Evolutionary conservation across 2,329 filamentous ascomycete genomes (phyloP).

Genomic region (Cytospora piceicola): DNA sequence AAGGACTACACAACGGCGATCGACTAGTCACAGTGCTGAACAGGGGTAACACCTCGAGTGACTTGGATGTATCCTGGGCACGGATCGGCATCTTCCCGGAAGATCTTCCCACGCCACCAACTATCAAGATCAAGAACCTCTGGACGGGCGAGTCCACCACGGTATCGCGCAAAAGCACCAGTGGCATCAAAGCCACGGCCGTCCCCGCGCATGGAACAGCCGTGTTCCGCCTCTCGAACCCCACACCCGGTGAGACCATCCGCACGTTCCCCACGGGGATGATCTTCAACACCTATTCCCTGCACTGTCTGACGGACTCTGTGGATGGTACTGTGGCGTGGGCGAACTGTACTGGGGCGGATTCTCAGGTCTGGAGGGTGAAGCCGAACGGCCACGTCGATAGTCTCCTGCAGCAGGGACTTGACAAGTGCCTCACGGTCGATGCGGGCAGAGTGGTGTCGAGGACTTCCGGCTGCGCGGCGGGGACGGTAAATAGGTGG

Average conservation of each 20-base stretch:
- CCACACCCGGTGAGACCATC: conserved; percentile 33
- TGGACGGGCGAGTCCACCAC: conserved; percentile 44
- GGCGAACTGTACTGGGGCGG: conserved; percentile 42
- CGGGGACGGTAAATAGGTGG: conserved; percentile 44
- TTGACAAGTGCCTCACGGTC: conserved; percentile 40
- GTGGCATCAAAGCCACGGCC: conserved; percentile 34
- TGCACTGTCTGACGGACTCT: conserved; percentile 46
- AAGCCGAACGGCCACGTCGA: conserved; percentile 41
- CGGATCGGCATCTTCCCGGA: conserved; percentile 42
- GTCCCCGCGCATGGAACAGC: conserved; percentile 45
- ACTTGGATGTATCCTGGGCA: conserved; percentile 40
- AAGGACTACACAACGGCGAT: conserved; percentile 51
- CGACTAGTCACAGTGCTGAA: conserved; percentile 53
- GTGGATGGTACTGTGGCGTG: conserved; percentile 39
- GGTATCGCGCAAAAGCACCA: conserved; percentile 34
- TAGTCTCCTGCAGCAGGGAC: conserved; percentile 40
- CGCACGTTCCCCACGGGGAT: conserved; percentile 48
- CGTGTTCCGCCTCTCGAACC: conserved; percentile 46
- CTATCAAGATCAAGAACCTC: conserved; percentile 46
- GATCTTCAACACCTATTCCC: conserved; percentile 53
- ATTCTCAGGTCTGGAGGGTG: conserved; percentile 49
- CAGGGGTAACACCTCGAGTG: conserved; percentile 39
- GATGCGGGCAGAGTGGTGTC: conserved; percentile 30
- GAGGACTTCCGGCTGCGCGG: conserved; percentile 29
- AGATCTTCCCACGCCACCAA: conserved; percentile 34